These are phyloP conservation scores for Oryza punctata DNA, from an alignment of 176 grass and related monocot genomes.

Conservation along the genomic window DNA sequence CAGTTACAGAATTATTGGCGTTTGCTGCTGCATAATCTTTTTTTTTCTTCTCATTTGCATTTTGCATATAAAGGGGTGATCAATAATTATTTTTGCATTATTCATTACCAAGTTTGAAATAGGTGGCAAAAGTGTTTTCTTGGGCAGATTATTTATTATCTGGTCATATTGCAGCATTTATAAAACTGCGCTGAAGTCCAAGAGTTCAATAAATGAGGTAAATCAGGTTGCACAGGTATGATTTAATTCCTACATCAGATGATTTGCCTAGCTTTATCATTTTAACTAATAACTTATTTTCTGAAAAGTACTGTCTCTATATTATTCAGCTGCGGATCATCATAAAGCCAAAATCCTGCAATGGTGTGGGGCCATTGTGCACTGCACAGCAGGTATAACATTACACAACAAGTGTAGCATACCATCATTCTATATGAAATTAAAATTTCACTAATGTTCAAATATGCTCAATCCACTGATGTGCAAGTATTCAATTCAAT, in stretches of 20 bases:
- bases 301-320: slow-evolving; percentile 20
- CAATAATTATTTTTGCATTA: not conserved
- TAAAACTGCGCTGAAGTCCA: slow-evolving; percentile 68
- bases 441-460: slow-evolving; percentile 34
- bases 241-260: slow-evolving; percentile 30
- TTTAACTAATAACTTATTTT: slow-evolving; percentile 20
- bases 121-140: not conserved
- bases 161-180: slow-evolving; percentile 68
- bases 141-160: slow-evolving; percentile 42
- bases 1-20: not conserved
- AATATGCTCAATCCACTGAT: slow-evolving; percentile 40
- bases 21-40: not conserved
- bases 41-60: slow-evolving; percentile 33
- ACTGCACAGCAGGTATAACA: slow-evolving; percentile 78
- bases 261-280: slow-evolving; percentile 10
- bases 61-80: slow-evolving; percentile 18
- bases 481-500: slow-evolving; percentile 40
- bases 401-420: not conserved
- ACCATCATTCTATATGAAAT: slow-evolving; percentile 36
- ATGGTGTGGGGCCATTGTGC: slow-evolving; percentile 86
- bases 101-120: slow-evolving; percentile 29
- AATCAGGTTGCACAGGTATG: slow-evolving; percentile 95
- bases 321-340: slow-evolving; percentile 76
- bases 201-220: slow-evolving; percentile 75
- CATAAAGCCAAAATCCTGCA: slow-evolving; percentile 85